A percentile compares a stretch with the other conserved stretches of the same genome.
These are phyloP conservation scores for Wickerhamiella infanticola DNA, from an alignment of 1,139 yeast genomes.

Conservation along the genomic window DNA sequence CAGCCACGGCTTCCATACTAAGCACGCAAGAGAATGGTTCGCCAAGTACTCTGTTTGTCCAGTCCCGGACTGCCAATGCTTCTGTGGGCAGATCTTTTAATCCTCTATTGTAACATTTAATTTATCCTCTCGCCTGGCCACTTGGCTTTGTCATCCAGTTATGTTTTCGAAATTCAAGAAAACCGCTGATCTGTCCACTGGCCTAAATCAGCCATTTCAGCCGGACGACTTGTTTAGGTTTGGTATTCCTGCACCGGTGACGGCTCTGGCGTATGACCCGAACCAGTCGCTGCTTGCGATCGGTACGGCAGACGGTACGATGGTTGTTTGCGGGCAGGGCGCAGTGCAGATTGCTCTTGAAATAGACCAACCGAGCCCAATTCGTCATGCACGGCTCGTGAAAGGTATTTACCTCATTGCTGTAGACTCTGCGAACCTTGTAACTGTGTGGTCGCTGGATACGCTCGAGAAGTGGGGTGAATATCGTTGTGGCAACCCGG, in stretches of 20 bases:
- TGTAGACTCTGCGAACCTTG: slow-evolving; percentile 36
- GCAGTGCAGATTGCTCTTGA: slow-evolving; percentile 58
- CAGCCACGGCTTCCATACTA: slow-evolving; percentile 88
- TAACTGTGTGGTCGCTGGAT: slow-evolving; percentile 57
- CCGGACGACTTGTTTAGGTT: slow-evolving; percentile 28
- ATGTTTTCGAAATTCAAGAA: slow-evolving; percentile 10
- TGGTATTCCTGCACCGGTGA: slow-evolving; percentile 43
- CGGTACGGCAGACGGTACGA: slow-evolving; percentile 52
- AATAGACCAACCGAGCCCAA: slow-evolving; percentile 30
- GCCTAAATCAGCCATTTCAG: slow-evolving; percentile 13
- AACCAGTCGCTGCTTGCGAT: slow-evolving; percentile 75
- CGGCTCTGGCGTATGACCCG: slow-evolving; percentile 68
- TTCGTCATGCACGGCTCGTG: slow-evolving; percentile 46
- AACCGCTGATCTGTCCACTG: slow-evolving; percentile 12
- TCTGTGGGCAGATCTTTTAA: slow-evolving; percentile 31
- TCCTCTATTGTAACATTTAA: slow-evolving; percentile 8
- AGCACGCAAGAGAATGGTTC: slow-evolving; percentile 94
- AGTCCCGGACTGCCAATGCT: slow-evolving; percentile 81
- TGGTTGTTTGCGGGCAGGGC: slow-evolving; percentile 73
- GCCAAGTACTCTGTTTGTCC: slow-evolving; percentile 78
- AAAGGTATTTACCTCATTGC: slow-evolving; percentile 71
- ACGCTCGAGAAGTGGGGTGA: slow-evolving; percentile 34
- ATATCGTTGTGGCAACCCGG: slow-evolving; percentile 37
- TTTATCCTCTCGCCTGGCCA: not conserved
- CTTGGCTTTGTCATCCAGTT: not conserved